Percentiles rank a stretch among this genome's conserved stretches.
These are phyloP conservation scores for Wickerhamiella hasegawae DNA, from an alignment of 805 yeast species.

Conservation along the genomic window DNA sequence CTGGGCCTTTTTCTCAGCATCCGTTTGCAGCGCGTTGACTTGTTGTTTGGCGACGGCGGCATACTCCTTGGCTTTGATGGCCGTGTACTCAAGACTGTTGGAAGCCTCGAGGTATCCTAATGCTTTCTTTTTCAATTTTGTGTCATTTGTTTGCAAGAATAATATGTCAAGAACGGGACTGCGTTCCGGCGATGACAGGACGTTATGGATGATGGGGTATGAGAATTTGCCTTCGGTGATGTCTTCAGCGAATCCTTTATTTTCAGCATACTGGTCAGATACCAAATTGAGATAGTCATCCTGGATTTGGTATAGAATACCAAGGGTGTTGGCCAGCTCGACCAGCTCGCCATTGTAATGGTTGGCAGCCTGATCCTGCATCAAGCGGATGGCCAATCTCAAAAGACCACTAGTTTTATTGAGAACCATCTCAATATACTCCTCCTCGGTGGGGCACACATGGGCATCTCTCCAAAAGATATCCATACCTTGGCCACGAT, in stretches of 20 bases:
- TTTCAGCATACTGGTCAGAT: constrained; percentile 32
- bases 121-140: constrained; percentile 33
- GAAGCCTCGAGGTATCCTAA: constrained; percentile 29
- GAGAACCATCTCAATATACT: constrained; percentile 67
- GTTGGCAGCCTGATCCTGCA: constrained; percentile 26
- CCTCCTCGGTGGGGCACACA: constrained; percentile 39
- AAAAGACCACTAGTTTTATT: constrained; percentile 84
- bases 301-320: constrained; percentile 67
- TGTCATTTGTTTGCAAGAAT: constrained; percentile 35
- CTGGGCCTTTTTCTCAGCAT: no score
- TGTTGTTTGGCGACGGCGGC: no score
- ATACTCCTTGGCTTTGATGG: no score
- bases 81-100: constrained; percentile 29
- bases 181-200: constrained; percentile 24
- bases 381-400: constrained; percentile 51
- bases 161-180: constrained; percentile 24
- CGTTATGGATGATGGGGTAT: constrained; percentile 64
- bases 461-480: constrained; percentile 70
- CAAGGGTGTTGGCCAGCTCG: constrained; percentile 59
- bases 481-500: constrained; percentile 82
- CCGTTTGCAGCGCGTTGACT: no score
- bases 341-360: no score
- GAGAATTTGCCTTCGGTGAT: constrained; percentile 81
- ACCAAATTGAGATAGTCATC: constrained; percentile 70
- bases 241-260: constrained; percentile 75